phyloP scores from a whole-genome alignment of 2,329 filamentous ascomycete species.

The Clonostachys solani region DNA sequence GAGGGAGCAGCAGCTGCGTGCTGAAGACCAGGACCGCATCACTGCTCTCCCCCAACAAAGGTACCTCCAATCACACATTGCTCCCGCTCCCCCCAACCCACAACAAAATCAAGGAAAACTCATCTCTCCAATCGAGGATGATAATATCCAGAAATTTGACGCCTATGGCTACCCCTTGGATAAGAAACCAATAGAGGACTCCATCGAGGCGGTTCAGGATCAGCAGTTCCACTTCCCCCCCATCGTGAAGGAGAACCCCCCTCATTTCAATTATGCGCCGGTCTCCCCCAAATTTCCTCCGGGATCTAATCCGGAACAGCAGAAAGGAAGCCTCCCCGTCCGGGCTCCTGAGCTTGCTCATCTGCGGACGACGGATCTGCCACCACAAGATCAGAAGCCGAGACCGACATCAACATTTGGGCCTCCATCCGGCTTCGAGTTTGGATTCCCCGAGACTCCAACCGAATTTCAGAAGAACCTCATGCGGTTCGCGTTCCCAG shows the following conservation, averaged over 20 bases:
- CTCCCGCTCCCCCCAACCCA: slow-evolving; percentile 13
- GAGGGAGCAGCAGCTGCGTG: slow-evolving; percentile 73
- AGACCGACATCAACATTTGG: slow-evolving; percentile 54
- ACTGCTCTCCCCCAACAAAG: slow-evolving; percentile 72
- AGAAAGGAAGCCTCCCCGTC: slow-evolving; percentile 16
- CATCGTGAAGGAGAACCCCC: slow-evolving; percentile 40
- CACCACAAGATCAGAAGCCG: slow-evolving; percentile 16
- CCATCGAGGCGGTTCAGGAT: neutral
- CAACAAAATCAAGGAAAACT: slow-evolving; percentile 18
- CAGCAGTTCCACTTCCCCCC: slow-evolving; percentile 55
- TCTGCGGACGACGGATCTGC: slow-evolving; percentile 41
- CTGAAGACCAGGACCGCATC: slow-evolving; percentile 80
- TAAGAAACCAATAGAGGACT: slow-evolving; percentile 18
- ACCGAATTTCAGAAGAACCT: slow-evolving; percentile 85
- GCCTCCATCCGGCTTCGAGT: slow-evolving; percentile 63
- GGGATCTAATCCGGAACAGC: slow-evolving; percentile 3
- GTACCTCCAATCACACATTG: slow-evolving; percentile 48
- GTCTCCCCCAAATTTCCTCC: slow-evolving; percentile 31
- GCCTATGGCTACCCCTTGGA: slow-evolving; percentile 41
- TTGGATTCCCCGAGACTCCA: slow-evolving; percentile 79
- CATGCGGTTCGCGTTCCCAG: slow-evolving; percentile 84
- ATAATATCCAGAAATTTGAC: slow-evolving; percentile 45
- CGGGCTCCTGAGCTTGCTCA: slow-evolving; percentile 53
- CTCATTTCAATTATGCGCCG: slow-evolving; percentile 57
- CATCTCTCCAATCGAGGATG: slow-evolving; percentile 32